Evolutionary conservation across 768 basidiomycete genomes (phyloP).

Genomic region (Kondoa subrosea): DNA sequence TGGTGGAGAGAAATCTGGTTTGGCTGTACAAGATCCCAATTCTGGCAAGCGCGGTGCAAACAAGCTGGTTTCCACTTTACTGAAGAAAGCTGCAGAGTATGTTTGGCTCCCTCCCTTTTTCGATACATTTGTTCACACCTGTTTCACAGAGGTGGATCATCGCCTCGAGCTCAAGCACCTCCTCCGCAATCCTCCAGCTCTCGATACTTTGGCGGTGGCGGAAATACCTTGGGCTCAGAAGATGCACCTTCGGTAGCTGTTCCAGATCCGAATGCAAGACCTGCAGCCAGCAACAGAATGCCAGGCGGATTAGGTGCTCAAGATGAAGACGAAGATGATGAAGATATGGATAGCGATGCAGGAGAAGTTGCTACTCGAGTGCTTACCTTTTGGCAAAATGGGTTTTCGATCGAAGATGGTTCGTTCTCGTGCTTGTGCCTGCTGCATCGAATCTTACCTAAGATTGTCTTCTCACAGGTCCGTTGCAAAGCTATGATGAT

Average conservation of each 20-base stretch:
- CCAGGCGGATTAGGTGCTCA: constrained; percentile 20
- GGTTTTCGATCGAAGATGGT: constrained; percentile 80
- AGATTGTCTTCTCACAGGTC: too few species aligned
- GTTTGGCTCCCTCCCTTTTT: constrained; percentile 27
- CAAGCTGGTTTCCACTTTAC: constrained; percentile 40
- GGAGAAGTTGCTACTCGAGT: constrained; percentile 47
- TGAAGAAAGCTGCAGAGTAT: constrained; percentile 66
- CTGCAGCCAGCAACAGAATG: constrained; percentile 20
- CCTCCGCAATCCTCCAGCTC: constrained; percentile 7
- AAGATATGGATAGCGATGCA: constrained; percentile 30
- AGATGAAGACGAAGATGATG: constrained; percentile 32
- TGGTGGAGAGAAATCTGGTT: constrained; percentile 72
- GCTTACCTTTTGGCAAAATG: constrained; percentile 82
- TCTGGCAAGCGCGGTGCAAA: constrained; percentile 39
- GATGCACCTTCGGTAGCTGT: constrained; percentile 62
- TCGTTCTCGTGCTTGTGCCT: not conserved
- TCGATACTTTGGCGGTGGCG: constrained; percentile 33
- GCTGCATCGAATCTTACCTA: too few species aligned
- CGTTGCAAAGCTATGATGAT: constrained; percentile 65
- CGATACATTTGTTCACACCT: not conserved
- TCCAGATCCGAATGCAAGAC: constrained; percentile 48
- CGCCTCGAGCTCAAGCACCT: constrained; percentile 10
- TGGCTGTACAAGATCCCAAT: constrained; percentile 75
- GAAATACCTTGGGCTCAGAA: constrained; percentile 74
- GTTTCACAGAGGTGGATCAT: constrained; percentile 10